These are phyloP conservation scores for Amanita thiersii DNA, from an alignment of 768 basidiomycete genomes.

Conservation along the genomic window DNA sequence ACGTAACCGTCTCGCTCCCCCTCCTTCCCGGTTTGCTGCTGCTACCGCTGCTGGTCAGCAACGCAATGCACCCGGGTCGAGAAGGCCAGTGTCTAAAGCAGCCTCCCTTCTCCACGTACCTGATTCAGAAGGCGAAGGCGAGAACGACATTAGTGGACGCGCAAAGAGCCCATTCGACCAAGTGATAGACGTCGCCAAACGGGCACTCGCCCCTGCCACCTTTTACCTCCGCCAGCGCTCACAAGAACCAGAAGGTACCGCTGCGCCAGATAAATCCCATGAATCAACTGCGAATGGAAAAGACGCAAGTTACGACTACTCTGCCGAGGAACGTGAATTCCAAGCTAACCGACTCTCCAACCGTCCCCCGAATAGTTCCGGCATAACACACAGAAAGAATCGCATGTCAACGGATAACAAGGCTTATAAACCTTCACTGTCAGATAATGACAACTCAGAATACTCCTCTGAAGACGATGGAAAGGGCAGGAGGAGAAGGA, in stretches of 20 bases:
- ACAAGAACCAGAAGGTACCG: conserved; percentile 40
- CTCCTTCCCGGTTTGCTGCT: conserved; percentile 38
- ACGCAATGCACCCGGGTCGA: conserved; percentile 16
- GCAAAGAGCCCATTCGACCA: conserved; percentile 66
- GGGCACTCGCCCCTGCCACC: conserved; percentile 44
- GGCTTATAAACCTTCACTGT: conserved; percentile 64
- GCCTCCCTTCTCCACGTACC: conserved; percentile 51
- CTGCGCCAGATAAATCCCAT: conserved; percentile 12
- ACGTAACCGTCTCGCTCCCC: conserved; percentile 49
- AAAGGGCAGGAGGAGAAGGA: conserved; percentile 39
- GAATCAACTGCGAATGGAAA: conserved; percentile 24
- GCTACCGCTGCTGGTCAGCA: conserved; percentile 14
- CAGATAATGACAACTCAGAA: conserved; percentile 56
- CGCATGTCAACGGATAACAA: conserved; percentile 75
- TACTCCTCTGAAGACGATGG: conserved; percentile 47
- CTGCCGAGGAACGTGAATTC: conserved; percentile 64
- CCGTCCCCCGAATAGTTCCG: conserved; percentile 13
- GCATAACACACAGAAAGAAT: conserved; percentile 36
- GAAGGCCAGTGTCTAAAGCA: conserved; percentile 49
- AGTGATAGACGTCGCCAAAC: conserved; percentile 47
- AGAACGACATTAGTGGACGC: conserved; percentile 33
- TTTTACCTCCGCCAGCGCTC: conserved; percentile 63
- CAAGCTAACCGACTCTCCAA: conserved; percentile 30
- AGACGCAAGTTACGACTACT: conserved; percentile 67
- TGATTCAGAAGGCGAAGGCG: conserved; percentile 56